Evolutionary conservation across 441 rosid genomes (phyloP), one percentile per base, ranked within the genome.

Genomic region (Corymbia citriodora): DNA sequence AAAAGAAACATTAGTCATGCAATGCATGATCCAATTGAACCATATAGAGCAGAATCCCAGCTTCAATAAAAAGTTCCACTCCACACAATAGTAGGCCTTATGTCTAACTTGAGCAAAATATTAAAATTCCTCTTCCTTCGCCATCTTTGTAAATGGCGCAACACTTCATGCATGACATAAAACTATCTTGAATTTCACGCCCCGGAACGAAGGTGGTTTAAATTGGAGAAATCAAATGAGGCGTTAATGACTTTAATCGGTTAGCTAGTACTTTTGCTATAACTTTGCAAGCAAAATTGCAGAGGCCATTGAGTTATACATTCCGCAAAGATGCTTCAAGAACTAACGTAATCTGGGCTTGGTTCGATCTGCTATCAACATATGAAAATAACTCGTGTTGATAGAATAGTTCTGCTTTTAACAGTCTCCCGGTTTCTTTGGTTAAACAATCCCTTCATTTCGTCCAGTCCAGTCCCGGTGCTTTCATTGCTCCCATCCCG

Each of bases 141-240:
- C 31, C 16, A 0, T 0, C 68, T 27, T 27, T 0, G 1, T 61
- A 61, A 61, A 61, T 12, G 68, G 0, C 10, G 68, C 31, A 0
- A 61, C 68, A 27, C 68, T 61, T 6, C 68, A 61, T 27, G 0
- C 31, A 27, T 12, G 0, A 12, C 9, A 12, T 27, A 61, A 61
- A 12, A 12, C 6, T 13, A 61, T 61, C 16, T 61, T 27, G 0
- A 61, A 12, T 0, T 61, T 61, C n/a, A 29, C 3, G 4, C 70
- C 31, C 1, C 0, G 2, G 2, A 61, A 27, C 1, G 12, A 61
- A 61, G 65, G 65, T 1, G 14, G 3, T 2, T 57, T 25, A 59
- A 10, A 59, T 25, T 10, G 6, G 31, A 27, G 8, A 61, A 61
- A 61, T 27, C 31, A 61, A 61, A 23, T 11, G 31, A 61, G 68